Conservation (phyloP, 345 rosid species). For the Eucalyptus melliodora region DNA sequence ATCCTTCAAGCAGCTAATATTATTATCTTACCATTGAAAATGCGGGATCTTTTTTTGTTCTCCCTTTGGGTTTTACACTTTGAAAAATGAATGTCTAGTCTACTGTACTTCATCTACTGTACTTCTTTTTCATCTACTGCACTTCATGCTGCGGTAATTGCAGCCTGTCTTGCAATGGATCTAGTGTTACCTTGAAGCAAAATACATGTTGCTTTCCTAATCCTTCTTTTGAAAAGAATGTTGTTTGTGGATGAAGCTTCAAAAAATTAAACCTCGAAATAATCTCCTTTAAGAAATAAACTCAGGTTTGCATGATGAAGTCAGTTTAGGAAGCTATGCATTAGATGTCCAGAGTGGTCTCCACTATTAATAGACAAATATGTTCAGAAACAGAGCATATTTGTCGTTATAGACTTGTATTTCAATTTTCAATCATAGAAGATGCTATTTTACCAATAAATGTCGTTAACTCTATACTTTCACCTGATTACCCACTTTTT, state of each 20-base stretch:
- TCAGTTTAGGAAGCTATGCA: not conserved
- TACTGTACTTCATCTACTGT: not conserved
- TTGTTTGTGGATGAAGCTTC: not conserved
- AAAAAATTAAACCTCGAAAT: not conserved
- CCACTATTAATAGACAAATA: not conserved
- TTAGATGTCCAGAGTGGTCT: not conserved
- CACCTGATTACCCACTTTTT: not conserved
- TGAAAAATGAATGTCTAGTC: not conserved
- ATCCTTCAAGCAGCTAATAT: not conserved
- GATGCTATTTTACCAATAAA: not conserved
- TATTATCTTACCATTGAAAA: not conserved
- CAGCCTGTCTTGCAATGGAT: not conserved
- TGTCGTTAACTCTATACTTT: not conserved
- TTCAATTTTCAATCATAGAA: not conserved
- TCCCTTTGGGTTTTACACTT: not conserved
- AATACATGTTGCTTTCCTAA: not conserved
- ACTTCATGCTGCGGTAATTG: not conserved
- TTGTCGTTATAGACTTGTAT: not conserved
- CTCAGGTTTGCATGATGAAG: not conserved
- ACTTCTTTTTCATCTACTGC: not conserved
- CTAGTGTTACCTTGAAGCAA: not conserved
- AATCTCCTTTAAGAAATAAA: not conserved
- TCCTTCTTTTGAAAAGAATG: not conserved
- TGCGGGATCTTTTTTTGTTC: not conserved
- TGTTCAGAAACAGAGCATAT: not conserved